A percentile compares a stretch with the other conserved stretches of the same genome.
Evolutionary conservation across 129 eudicot species (phyloP).

Genomic region (Helichrysum umbraculigerum): DNA sequence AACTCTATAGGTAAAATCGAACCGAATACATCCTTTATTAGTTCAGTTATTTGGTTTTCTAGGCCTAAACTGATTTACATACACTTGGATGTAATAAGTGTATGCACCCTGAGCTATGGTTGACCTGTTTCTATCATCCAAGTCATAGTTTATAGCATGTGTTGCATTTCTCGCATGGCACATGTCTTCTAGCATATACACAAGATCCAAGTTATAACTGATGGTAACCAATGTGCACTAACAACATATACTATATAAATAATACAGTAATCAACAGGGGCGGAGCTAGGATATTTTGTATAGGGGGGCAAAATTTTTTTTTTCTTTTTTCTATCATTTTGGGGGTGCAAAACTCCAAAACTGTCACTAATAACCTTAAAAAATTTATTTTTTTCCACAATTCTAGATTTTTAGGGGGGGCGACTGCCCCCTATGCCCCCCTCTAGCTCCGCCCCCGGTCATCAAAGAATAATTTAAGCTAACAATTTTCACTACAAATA

Average conservation of each 20-base stretch:
- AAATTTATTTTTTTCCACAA: no score
- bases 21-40: not conserved
- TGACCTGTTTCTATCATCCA: slow-evolving; percentile 6
- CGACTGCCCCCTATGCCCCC: no score
- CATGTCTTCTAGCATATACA: no score
- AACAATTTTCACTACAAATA: slow-evolving; percentile 1
- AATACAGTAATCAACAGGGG: not conserved
- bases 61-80: not conserved
- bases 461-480: not conserved
- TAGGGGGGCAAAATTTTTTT: no score
- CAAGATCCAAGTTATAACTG: not conserved
- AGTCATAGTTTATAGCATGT: not conserved
- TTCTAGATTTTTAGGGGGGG: no score
- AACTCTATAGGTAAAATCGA: not conserved
- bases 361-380: no score
- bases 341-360: no score
- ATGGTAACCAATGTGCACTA: slow-evolving; percentile 9
- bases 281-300: no score
- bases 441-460: no score
- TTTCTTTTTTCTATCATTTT: no score
- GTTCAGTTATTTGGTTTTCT: not conserved
- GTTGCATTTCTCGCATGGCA: not conserved
- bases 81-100: not conserved
- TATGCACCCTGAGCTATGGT: not conserved
- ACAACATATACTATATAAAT: not conserved